Conservation (phyloP, 148 eudicot genomes). For the Fagopyrum homotropicum region DNA sequence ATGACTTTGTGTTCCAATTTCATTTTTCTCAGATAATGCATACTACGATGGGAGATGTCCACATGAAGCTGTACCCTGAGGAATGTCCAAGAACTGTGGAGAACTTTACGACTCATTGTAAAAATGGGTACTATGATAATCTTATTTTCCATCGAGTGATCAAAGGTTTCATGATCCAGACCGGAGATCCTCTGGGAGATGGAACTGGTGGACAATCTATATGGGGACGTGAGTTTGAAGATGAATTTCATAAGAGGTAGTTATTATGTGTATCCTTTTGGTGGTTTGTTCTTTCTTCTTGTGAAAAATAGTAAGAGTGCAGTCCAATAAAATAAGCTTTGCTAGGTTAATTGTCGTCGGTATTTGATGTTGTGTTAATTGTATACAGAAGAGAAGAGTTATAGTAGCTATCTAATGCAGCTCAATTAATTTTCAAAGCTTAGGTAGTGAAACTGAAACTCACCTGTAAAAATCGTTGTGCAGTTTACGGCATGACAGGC, state of each 20-base stretch:
- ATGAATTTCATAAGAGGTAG: conserved; percentile 97
- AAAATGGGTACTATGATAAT: conserved; percentile 96
- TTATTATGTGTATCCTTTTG: background rate
- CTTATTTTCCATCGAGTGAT: conserved; percentile 94
- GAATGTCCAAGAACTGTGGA: conserved; percentile 99
- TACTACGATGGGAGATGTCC: conserved; percentile 93
- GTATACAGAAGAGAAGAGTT: background rate
- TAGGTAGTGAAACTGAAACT: background rate
- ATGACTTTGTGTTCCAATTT: background rate
- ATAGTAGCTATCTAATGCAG: background rate
- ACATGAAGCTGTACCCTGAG: conserved; percentile 96
- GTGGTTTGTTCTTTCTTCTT: background rate
- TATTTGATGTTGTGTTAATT: background rate
- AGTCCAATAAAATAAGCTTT: background rate
- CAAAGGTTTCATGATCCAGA: conserved; percentile 96
- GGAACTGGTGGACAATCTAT: conserved; percentile 99
- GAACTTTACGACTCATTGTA: conserved; percentile 97
- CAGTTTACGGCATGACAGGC: conserved; percentile 97
- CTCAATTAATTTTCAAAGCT: background rate
- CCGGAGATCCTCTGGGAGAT: conserved; percentile 99
- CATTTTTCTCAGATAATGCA: conserved; percentile 55
- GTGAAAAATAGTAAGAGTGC: background rate
- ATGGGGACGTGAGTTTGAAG: conserved; percentile 99
- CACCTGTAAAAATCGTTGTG: conserved; percentile 15
- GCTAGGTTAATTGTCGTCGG: background rate